A percentile compares a stretch with the other conserved stretches of the same genome.
These are phyloP conservation scores for Trichocomaceae sp. DNA, from an alignment of 2,329 filamentous ascomycete species.

Conservation along the genomic window DNA sequence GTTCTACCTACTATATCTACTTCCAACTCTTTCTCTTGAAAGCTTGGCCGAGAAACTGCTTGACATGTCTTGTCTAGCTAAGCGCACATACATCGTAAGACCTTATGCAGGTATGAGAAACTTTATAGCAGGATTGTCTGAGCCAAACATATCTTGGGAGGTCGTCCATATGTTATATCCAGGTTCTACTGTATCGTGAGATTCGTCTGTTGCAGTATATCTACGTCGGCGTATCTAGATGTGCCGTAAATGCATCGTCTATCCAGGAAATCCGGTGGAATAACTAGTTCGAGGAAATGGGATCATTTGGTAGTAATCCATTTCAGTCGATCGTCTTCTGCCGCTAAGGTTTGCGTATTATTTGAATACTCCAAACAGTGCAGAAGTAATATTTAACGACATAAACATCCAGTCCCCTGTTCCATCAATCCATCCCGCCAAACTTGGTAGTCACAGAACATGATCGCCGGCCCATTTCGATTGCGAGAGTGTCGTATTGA, in stretches of 20 bases:
- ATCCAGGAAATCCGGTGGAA: neutral
- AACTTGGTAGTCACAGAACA: neutral
- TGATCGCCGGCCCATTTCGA: neutral
- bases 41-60: too few relatives aligned
- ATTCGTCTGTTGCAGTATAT: too few relatives aligned
- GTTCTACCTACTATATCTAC: too few relatives aligned
- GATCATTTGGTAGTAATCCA: neutral
- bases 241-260: too few relatives aligned
- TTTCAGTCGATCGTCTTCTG: neutral
- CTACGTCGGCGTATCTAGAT: neutral
- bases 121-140: too few relatives aligned
- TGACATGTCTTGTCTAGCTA: too few relatives aligned
- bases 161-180: too few relatives aligned
- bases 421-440: neutral
- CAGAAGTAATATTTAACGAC: conserved; percentile 1
- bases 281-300: neutral
- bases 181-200: too few relatives aligned
- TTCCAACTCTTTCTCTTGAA: too few relatives aligned
- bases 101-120: too few relatives aligned
- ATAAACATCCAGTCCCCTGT: neutral
- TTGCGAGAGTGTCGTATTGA: neutral
- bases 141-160: too few relatives aligned
- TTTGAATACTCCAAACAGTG: neutral
- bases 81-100: too few relatives aligned
- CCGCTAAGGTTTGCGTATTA: neutral